Evolutionary conservation across 768 basidiomycete species (phyloP), one percentile per base, ranked within the genome.

Genomic region (Serendipita sp.): DNA sequence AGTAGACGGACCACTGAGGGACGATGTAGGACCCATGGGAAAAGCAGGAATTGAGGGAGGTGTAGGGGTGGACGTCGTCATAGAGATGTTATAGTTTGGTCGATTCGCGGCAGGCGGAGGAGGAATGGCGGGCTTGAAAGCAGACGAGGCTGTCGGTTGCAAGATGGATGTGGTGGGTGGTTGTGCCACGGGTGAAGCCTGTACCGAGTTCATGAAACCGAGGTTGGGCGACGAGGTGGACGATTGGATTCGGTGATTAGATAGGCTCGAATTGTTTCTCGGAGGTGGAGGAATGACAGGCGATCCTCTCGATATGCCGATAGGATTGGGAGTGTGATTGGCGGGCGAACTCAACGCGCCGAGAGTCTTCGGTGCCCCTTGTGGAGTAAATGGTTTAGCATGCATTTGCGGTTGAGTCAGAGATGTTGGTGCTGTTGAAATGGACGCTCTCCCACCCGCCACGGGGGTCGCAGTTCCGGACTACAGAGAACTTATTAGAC

Each of bases 81-180:
- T 70, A 3, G n/a, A 76, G 68, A 83, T 75, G 67, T 81, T 85
- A 70, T 84, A 85, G 68, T 84, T 85, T n/a, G 84, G 84, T 62
- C 74, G 78, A 2, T 68, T 68, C 38, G 28, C 41, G 24, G 56
- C 24, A 24, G 24, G 37, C 24, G 65, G 60, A 28, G n/a, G 16
- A 47, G 24, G 66, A 44, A 45, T 35, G 8, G 44, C 64, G 41
- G 64, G 65, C 44, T 56, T 54, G 45, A 41, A 62, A 60, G 28
- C 10, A 70, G 69, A 63, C 67, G 66, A 24, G 67, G 37, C 51
- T 48, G 47, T 51, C 45, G 56, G 64, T 15, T 41, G 46, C 16
- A 45, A 56, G 15, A 46, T 35, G 69, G 67, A 74, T 72, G 68
- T 75, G 72, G 66, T 73, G 74, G 38, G 28, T 65, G 66, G 30